Base-by-base conservation (phyloP, 371 early-diverging fungal species). In the Mucor indicus region DNA sequence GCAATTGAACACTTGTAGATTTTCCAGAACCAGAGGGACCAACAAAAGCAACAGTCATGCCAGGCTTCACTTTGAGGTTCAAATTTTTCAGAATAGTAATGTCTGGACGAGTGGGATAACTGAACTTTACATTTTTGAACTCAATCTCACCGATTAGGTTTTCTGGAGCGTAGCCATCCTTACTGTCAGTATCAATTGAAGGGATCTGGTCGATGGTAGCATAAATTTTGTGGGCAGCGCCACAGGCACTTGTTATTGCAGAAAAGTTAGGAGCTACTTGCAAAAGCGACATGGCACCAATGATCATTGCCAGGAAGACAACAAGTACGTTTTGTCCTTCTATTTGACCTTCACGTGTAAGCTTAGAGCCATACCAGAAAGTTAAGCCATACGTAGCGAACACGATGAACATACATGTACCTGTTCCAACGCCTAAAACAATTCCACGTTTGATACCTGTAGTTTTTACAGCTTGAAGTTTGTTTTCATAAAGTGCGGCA, bases 341-440 rank as follows among this genome's bases (percentile, higher is more conserved):
- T 64, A 83, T 64, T n/a, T 61, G 33, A n/a, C 69, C 71, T 0
- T 75, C 43, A 11, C 64, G 48, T 22, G 83, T 77, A 17, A 87
- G 72, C 21, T 50, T 62, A 13, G 81, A 51, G 40, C 91, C 92
- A 50, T 85, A 90, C 84, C 85, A 91, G 67, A 91, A 89, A 2
- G 85, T 79, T 2, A 91, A 70, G 4, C 84, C 76, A 44, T 87
- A 88, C 13, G 77, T 74, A 17, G 64, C 43, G 48, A 83, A 89
- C 32, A 89, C 45, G 23, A 75, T 60, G 21, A 83, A 75, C 69
- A 81, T 72, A 39, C 83, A 77, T 11, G 44, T 31, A 9, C 81
- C 88, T 38, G 85, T 63, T n/a, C 86, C 80, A 2, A 68, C 3
- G 16, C 81, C 87, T 17, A 67, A 60, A 9, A 67, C 50, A 19